These are phyloP conservation scores for Candida ponderosae DNA, from an alignment of 805 yeast species.

Conservation along the genomic window DNA sequence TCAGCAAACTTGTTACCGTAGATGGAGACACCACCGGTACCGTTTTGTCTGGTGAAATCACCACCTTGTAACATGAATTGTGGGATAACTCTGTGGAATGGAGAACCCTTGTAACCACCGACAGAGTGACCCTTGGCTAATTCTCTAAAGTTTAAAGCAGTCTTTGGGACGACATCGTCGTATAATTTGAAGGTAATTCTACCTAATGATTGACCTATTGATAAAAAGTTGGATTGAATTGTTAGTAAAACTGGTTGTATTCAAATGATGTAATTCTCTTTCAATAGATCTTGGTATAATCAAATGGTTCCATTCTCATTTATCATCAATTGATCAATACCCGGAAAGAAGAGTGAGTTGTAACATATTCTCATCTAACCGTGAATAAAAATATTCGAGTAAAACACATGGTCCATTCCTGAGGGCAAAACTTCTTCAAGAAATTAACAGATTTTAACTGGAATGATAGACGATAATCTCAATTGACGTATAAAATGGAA, in stretches of 20 bases:
- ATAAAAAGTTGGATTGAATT: conserved; percentile 2
- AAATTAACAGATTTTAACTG: no score
- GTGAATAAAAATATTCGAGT: background rate
- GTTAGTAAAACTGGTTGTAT: background rate
- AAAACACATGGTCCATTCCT: background rate
- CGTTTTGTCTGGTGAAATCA: conserved; percentile 88
- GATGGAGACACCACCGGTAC: conserved; percentile 94
- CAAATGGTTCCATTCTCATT: background rate
- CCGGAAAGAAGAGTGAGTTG: no score
- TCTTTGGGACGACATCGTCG: conserved; percentile 90
- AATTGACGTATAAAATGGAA: background rate
- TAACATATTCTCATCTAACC: no score
- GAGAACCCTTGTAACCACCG: conserved; percentile 80
- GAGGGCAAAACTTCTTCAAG: background rate
- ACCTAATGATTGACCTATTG: conserved; percentile 56
- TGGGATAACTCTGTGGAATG: conserved; percentile 97
- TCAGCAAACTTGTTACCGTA: conserved; percentile 74
- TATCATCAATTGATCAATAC: conserved; percentile 1
- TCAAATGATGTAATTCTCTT: background rate
- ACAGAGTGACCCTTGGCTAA: conserved; percentile 95
- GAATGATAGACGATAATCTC: background rate
- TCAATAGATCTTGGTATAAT: background rate
- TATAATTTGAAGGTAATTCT: conserved; percentile 82
- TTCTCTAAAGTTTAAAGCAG: conserved; percentile 94
- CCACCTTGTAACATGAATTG: conserved; percentile 98